Evolutionary conservation across 164 flowering plant genomes (phyloP).

Genomic region (Nymphaea thermarum): DNA sequence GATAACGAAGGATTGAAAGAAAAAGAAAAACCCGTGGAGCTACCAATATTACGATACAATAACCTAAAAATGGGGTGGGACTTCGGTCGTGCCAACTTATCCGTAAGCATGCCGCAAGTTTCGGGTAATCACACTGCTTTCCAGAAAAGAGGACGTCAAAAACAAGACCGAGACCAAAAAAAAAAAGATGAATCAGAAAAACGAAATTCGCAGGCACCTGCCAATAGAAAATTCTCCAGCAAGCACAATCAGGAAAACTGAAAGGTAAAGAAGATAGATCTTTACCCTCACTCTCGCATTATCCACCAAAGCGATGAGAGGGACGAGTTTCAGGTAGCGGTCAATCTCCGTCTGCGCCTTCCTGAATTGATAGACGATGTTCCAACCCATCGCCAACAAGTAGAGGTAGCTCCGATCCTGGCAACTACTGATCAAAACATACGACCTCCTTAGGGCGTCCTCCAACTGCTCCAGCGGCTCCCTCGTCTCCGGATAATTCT

Average conservation of each 20-base stretch:
- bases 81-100: too few relatives aligned
- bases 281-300: slow-evolving; percentile 84
- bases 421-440: slow-evolving; percentile 73
- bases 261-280: not conserved
- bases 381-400: slow-evolving; percentile 95
- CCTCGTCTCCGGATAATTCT: slow-evolving; percentile 79
- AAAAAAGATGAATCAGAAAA: not conserved
- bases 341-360: slow-evolving; percentile 89
- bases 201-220: not conserved
- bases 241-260: not conserved
- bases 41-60: too few relatives aligned
- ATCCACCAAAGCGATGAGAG: slow-evolving; percentile 86
- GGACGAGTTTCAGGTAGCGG: slow-evolving; percentile 67
- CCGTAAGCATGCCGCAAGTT: too few relatives aligned
- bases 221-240: not conserved
- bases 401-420: slow-evolving; percentile 89
- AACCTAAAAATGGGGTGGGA: too few relatives aligned
- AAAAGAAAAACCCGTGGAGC: too few relatives aligned
- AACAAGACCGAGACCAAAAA: not conserved
- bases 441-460: slow-evolving; percentile 84
- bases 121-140: not conserved
- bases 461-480: slow-evolving; percentile 96
- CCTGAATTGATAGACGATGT: slow-evolving; percentile 87
- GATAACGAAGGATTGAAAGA: too few relatives aligned
- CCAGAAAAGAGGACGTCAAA: not conserved